phyloP scores from a whole-genome alignment of 2,329 filamentous ascomycete species.

The Fusarium xyrophilum region DNA sequence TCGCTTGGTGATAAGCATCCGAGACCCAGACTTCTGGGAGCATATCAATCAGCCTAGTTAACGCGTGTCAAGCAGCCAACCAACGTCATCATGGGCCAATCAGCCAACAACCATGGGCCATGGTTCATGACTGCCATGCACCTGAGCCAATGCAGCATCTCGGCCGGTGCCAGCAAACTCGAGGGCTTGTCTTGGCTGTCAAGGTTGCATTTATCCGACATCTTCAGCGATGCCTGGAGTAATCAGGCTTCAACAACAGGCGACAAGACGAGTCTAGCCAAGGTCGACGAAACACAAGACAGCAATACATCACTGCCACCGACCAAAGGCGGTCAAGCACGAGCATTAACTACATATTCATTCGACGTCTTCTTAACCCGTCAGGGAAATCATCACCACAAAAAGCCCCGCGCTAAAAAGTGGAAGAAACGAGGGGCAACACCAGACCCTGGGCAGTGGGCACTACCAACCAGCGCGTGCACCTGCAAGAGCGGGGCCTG shows the following conservation, averaged over 20 bases:
- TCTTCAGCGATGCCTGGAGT: constrained; percentile 5
- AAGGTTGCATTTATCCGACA: constrained; percentile 20
- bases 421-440: constrained; percentile 34
- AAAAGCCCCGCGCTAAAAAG: constrained; percentile 36
- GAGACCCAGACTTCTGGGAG: constrained; percentile 1
- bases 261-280: not conserved
- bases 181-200: constrained; percentile 7
- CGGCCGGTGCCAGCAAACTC: constrained; percentile 10
- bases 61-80: not conserved
- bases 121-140: constrained; percentile 7
- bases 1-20: constrained; percentile 1
- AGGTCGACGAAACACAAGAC: not conserved
- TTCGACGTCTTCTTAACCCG: constrained; percentile 7
- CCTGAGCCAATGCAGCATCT: constrained; percentile 8
- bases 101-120: constrained; percentile 3
- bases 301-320: not conserved
- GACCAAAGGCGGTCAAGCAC: constrained; percentile 10
- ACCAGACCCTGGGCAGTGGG: constrained; percentile 18
- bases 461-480: constrained; percentile 10
- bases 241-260: not conserved
- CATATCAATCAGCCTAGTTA: not conserved
- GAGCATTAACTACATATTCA: not conserved
- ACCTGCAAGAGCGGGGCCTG: constrained; percentile 33
- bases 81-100: constrained; percentile 20
- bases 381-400: constrained; percentile 22